Percentiles rank a stretch among this genome's conserved stretches.
phyloP scores from a whole-genome alignment of 148 eudicot genomes.

The Rhododendron molle region DNA sequence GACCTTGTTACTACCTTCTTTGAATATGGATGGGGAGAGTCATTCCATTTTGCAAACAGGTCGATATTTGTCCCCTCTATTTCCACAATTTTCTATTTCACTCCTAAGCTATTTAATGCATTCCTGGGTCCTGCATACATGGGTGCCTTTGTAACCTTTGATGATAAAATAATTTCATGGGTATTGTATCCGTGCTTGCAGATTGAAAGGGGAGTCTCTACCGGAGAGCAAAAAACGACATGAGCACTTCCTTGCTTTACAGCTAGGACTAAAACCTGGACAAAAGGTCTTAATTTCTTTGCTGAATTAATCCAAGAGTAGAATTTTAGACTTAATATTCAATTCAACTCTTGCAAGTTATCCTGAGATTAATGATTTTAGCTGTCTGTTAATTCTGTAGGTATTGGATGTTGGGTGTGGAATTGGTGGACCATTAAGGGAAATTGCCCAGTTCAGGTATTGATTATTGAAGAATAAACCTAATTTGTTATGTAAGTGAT shows the following conservation, averaged over 20 bases:
- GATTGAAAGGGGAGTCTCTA: constrained; percentile 96
- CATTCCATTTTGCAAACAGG: constrained; percentile 97
- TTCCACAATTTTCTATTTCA: not conserved
- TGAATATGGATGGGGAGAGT: constrained; percentile 99
- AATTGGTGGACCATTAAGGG: constrained; percentile 9
- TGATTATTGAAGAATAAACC: not conserved
- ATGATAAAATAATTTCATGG: not conserved
- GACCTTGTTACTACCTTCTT: constrained; percentile 89
- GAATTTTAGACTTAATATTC: not conserved
- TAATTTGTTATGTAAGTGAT: not conserved
- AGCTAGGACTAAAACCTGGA: constrained; percentile 80
- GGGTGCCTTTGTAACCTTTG: not conserved
- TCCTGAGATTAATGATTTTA: not conserved
- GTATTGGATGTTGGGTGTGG: constrained; percentile 9
- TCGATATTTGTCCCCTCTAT: constrained; percentile 6
- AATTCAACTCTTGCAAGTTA: not conserved
- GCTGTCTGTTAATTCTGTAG: not conserved
- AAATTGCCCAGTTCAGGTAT: constrained; percentile 7
- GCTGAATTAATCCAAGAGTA: not conserved
- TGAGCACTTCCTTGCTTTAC: constrained; percentile 94
- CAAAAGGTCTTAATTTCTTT: constrained; percentile 49
- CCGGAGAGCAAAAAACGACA: constrained; percentile 91
- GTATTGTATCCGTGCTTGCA: constrained; percentile 19
- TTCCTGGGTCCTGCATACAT: not conserved
- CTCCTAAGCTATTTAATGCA: not conserved